Evolutionary conservation across 805 yeast genomes (phyloP).

Genomic region (Sugiyamaella boreocaroliniensis): DNA sequence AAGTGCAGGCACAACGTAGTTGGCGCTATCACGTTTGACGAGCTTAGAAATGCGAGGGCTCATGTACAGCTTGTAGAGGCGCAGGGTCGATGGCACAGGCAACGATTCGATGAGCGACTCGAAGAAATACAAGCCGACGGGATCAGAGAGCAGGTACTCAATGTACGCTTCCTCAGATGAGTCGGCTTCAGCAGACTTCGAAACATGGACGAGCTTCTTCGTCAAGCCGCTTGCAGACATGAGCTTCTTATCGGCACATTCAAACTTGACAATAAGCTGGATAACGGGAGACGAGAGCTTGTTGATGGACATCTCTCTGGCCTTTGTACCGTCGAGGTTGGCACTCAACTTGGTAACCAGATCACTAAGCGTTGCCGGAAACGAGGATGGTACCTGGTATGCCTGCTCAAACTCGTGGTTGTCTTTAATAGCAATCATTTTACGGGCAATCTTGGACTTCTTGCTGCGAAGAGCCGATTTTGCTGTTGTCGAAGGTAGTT

Average conservation of each 20-base stretch:
- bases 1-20: constrained; percentile 67
- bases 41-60: constrained; percentile 64
- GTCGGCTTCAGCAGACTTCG: constrained; percentile 44
- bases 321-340: constrained; percentile 34
- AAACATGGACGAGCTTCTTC: constrained; percentile 51
- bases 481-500: constrained; percentile 66
- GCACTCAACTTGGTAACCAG: constrained; percentile 38
- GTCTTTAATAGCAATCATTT: constrained; percentile 84
- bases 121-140: constrained; percentile 91
- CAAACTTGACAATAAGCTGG: constrained; percentile 70
- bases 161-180: constrained; percentile 48
- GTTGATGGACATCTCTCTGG: constrained; percentile 72
- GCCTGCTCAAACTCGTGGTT: constrained; percentile 60
- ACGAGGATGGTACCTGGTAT: constrained; percentile 64
- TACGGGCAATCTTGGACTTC: constrained; percentile 76
- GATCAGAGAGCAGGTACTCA: constrained; percentile 73
- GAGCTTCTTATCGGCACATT: constrained; percentile 39
- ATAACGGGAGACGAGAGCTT: constrained; percentile 82
- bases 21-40: constrained; percentile 77
- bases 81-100: constrained; percentile 60
- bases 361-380: constrained; percentile 52
- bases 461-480: constrained; percentile 70
- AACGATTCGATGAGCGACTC: constrained; percentile 62
- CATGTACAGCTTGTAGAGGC: constrained; percentile 68
- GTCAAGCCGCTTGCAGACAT: constrained; percentile 3